Evolutionary conservation across 2,329 filamentous ascomycete genomes (phyloP).

Genomic region (Penicillium aurantiogriseum): DNA sequence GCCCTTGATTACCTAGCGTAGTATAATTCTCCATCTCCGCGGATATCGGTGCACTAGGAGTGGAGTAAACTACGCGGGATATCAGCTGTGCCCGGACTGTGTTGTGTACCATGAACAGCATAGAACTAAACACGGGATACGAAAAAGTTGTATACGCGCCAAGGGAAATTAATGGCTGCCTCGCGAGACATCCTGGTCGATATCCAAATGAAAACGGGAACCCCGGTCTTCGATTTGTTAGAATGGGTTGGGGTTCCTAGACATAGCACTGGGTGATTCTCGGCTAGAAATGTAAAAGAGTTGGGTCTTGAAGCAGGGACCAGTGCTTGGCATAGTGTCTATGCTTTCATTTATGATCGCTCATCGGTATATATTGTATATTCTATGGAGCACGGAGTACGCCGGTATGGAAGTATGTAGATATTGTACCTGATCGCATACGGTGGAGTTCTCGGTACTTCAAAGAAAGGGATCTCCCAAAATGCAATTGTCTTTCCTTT

Average conservation of each 20-base stretch:
- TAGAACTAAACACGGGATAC: not conserved
- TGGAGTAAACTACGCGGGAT: not conserved
- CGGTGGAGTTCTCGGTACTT: not conserved
- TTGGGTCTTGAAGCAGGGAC: not conserved
- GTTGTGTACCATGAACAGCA: not conserved
- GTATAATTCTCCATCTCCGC: not conserved
- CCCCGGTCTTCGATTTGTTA: not conserved
- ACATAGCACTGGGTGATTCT: not conserved
- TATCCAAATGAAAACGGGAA: not conserved
- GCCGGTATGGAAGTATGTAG: not conserved
- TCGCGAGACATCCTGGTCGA: not conserved
- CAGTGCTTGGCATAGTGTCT: not conserved
- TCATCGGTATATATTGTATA: too few species aligned
- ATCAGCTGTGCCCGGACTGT: not conserved
- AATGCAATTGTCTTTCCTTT: conserved; percentile 10
- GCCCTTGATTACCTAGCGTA: not conserved
- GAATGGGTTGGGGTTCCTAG: not conserved
- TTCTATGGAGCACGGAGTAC: too few species aligned
- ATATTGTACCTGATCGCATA: not conserved
- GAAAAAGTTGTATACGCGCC: not conserved
- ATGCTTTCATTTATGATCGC: not conserved
- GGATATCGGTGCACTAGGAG: not conserved
- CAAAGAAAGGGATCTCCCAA: not conserved
- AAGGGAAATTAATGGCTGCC: not conserved
- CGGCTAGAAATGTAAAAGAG: not conserved